phyloP scores from a whole-genome alignment of 2,329 filamentous ascomycete species.

The Alternaria arborescens region DNA sequence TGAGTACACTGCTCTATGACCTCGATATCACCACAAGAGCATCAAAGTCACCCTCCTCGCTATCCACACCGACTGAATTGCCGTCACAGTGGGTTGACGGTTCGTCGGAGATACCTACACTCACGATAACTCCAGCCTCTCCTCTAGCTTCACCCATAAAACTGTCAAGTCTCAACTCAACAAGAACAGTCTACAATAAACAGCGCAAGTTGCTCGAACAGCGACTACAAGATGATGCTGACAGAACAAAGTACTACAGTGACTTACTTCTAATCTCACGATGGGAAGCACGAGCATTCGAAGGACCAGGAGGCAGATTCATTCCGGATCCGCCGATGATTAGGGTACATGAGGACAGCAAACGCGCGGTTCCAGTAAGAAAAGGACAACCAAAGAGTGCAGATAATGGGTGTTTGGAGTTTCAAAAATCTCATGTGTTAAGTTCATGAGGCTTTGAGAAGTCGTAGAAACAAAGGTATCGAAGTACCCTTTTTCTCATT shows the following conservation, averaged over 20 bases:
- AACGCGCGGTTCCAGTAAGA: neutral
- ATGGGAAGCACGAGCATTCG: neutral
- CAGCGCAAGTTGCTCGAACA: neutral
- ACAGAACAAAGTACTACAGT: neutral
- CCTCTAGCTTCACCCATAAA: no score
- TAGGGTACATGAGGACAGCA: neutral
- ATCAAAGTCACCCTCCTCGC: neutral
- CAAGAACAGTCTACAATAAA: neutral
- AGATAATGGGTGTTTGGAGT: no score
- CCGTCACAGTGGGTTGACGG: neutral
- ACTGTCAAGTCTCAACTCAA: neutral
- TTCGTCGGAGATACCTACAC: neutral
- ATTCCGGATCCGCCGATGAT: neutral
- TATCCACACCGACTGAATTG: neutral
- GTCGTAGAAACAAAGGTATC: no score
- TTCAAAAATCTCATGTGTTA: neutral
- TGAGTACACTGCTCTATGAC: neutral
- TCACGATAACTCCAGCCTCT: neutral
- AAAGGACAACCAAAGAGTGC: neutral
- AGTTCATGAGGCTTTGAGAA: no score
- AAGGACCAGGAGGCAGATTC: neutral
- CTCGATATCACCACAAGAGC: neutral
- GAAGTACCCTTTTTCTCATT: neutral
- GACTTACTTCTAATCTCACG: neutral
- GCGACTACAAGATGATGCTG: neutral